Evolutionary conservation across 2,329 filamentous ascomycete species (phyloP).

Genomic region (Trichoderma koningii): DNA sequence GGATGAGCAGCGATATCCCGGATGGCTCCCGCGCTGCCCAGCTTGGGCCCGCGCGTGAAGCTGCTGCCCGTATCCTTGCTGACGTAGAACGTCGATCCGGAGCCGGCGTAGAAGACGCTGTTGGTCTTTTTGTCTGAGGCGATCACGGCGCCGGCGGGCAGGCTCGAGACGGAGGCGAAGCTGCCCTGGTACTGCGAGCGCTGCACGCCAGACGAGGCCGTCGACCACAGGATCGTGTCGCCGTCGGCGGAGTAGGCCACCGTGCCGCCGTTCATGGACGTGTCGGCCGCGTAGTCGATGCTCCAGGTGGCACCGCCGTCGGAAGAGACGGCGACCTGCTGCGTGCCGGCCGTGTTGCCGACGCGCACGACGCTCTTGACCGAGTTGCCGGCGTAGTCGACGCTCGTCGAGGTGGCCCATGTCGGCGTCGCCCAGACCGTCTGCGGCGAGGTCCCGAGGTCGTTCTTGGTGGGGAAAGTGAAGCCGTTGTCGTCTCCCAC

Average conservation of each 20-base stretch:
- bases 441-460: slow-evolving; percentile 13
- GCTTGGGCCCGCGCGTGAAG: slow-evolving; percentile 5
- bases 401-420: slow-evolving; percentile 12
- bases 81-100: slow-evolving; percentile 9
- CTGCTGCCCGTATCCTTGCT: slow-evolving; percentile 16
- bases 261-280: slow-evolving; percentile 15
- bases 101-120: slow-evolving; percentile 14
- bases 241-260: slow-evolving; percentile 18
- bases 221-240: slow-evolving; percentile 21
- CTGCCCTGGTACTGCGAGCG: slow-evolving; percentile 17
- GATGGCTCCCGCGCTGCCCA: slow-evolving; percentile 10
- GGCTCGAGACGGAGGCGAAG: slow-evolving; percentile 14
- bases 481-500: slow-evolving; percentile 15
- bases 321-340: slow-evolving; percentile 15
- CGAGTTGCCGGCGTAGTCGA: slow-evolving; percentile 17
- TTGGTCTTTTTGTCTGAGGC: slow-evolving; percentile 19
- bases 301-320: slow-evolving; percentile 19
- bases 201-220: slow-evolving; percentile 12
- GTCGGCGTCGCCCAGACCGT: slow-evolving; percentile 17
- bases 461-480: slow-evolving; percentile 2
- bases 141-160: slow-evolving; percentile 13
- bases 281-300: slow-evolving; percentile 20
- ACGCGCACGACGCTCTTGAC: slow-evolving; percentile 20
- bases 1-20: slow-evolving; percentile 15
- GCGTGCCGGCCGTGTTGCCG: slow-evolving; percentile 20